Conservation (phyloP, 768 basidiomycete genomes). For the Calocybe cyanea region DNA sequence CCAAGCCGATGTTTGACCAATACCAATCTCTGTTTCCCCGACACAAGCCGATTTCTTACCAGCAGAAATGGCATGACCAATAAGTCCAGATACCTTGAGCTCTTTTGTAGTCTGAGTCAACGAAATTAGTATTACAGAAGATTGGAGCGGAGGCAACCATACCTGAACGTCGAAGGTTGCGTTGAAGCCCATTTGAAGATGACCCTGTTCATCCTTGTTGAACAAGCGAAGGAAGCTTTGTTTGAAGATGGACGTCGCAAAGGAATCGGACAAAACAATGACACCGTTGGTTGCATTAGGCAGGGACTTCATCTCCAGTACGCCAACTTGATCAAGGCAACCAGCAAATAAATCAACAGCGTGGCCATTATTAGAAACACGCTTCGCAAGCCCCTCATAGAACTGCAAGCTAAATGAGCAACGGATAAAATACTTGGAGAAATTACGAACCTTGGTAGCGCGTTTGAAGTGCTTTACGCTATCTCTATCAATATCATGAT, state of each 20-base stretch:
- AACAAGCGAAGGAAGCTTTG: constrained; percentile 94
- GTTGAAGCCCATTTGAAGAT: constrained; percentile 97
- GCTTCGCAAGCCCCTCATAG: constrained; percentile 91
- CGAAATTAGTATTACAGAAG: neutral
- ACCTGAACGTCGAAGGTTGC: constrained; percentile 98
- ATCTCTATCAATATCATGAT: constrained; percentile 98
- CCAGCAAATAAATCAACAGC: constrained; percentile 95
- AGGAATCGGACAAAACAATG: constrained; percentile 94
- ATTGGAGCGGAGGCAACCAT: constrained; percentile 9
- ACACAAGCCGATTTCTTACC: constrained; percentile 96
- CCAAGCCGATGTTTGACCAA: constrained; percentile 98
- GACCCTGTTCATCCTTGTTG: constrained; percentile 88
- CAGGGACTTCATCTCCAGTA: constrained; percentile 95
- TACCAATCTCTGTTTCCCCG: constrained; percentile 98
- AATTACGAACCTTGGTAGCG: constrained; percentile 74
- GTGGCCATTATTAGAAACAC: constrained; percentile 92
- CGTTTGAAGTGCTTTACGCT: constrained; percentile 97
- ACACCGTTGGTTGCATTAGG: constrained; percentile 96
- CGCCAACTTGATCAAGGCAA: constrained; percentile 95
- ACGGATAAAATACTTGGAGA: neutral
- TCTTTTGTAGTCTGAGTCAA: constrained; percentile 88
- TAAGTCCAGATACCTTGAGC: constrained; percentile 95
- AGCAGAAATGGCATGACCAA: constrained; percentile 95
- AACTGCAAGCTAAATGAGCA: constrained; percentile 51
- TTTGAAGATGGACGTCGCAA: constrained; percentile 98